Conservation (phyloP, 1,284 basidiomycete species). For the Tausonia pullulans region DNA sequence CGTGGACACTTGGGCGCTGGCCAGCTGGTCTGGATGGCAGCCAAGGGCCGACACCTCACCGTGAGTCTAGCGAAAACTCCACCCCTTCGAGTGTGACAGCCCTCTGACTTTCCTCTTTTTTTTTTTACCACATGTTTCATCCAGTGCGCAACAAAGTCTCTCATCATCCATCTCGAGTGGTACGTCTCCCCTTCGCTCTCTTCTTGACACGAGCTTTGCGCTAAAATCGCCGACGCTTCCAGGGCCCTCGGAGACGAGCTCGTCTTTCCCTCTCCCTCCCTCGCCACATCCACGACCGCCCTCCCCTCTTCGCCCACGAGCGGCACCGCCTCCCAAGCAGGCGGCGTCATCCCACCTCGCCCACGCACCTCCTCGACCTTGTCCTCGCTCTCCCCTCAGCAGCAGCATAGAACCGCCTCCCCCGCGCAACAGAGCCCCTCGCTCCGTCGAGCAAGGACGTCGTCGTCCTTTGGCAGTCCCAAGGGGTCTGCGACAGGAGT, state of each 20-base stretch:
- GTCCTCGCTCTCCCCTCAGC: neutral
- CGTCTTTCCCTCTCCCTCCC: constrained; percentile 34
- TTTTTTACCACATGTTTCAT: neutral
- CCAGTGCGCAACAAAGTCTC: constrained; percentile 75
- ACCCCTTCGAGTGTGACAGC: neutral
- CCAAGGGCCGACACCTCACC: constrained; percentile 79
- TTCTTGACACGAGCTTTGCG: neutral
- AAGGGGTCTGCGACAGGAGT: too few relatives aligned
- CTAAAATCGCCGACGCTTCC: neutral
- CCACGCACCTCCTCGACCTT: neutral
- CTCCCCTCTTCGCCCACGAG: constrained; percentile 22
- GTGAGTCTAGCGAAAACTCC: constrained; percentile 37
- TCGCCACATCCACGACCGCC: constrained; percentile 40
- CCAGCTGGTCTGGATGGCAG: constrained; percentile 64
- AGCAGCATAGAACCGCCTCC: too few relatives aligned
- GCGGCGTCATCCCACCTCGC: neutral
- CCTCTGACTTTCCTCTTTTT: neutral
- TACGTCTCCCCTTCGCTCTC: constrained; percentile 43
- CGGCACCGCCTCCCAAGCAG: too few relatives aligned
- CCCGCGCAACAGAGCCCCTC: too few relatives aligned
- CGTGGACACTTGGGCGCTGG: constrained; percentile 36
- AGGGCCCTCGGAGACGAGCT: constrained; percentile 8
- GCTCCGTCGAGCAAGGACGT: too few relatives aligned
- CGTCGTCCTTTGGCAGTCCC: too few relatives aligned
- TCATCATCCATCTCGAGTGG: constrained; percentile 81